Evolutionary conservation across 2,329 filamentous ascomycete genomes (phyloP).

Genomic region (Cytospora piceae): DNA sequence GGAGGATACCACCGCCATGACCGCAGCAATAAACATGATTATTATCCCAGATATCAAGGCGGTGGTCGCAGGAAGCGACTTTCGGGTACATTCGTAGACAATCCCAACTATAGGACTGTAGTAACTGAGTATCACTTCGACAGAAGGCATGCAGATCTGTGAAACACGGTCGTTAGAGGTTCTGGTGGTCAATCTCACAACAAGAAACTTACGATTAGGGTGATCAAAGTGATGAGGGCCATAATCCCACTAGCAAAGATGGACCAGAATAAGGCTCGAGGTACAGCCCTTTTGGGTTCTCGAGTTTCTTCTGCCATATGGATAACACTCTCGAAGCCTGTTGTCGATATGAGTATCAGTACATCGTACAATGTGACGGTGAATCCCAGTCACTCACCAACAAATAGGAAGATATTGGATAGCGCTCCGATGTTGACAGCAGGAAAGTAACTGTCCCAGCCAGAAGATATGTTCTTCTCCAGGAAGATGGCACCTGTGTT

Average conservation of each 20-base stretch:
- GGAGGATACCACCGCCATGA: constrained; percentile 49
- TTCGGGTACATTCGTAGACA: constrained; percentile 34
- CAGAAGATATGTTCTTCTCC: constrained; percentile 15
- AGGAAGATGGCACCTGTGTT: constrained; percentile 19
- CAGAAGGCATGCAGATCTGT: constrained; percentile 43
- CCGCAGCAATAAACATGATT: constrained; percentile 45
- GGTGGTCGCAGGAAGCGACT: constrained; percentile 35
- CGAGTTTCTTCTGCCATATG: constrained; percentile 52
- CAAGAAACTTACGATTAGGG: constrained; percentile 43
- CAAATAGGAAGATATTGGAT: constrained; percentile 40
- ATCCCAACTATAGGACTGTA: constrained; percentile 48
- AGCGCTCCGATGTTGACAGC: constrained; percentile 44
- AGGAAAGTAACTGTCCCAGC: constrained; percentile 26
- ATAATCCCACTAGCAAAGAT: constrained; percentile 47
- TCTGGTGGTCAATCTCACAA: not conserved
- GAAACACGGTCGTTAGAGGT: not conserved
- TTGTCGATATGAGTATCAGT: too few species aligned
- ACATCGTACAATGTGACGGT: not conserved
- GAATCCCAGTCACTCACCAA: constrained; percentile 36
- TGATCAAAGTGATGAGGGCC: constrained; percentile 46
- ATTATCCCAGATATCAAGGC: constrained; percentile 46
- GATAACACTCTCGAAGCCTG: constrained; percentile 51
- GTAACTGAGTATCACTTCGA: constrained; percentile 39
- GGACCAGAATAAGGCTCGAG: constrained; percentile 49
- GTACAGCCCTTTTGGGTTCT: constrained; percentile 49